Evolutionary conservation across 306 rosid species (phyloP).

Genomic region (Ochetophila trinervis): DNA sequence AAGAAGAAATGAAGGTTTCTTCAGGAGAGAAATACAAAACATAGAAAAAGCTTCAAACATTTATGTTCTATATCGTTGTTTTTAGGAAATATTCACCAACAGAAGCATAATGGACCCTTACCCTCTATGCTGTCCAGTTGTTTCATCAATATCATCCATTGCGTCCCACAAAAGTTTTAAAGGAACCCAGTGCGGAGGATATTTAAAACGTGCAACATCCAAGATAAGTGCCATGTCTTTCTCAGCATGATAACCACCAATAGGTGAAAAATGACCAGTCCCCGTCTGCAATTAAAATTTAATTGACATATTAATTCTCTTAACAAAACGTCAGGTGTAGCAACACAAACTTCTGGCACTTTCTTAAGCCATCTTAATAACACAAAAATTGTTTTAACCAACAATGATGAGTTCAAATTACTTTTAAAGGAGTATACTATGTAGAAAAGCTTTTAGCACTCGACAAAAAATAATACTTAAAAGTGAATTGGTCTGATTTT

Average conservation of each 20-base stretch:
- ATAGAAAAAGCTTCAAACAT: neutral
- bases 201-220: conserved; percentile 95
- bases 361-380: neutral
- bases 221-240: conserved; percentile 84
- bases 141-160: conserved; percentile 60
- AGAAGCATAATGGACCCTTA: conserved; percentile 24
- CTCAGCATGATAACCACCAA: conserved; percentile 85
- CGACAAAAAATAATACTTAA: too few species aligned
- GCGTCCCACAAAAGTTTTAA: conserved; percentile 84
- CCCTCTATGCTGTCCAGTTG: conserved; percentile 75
- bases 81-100: neutral
- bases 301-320: conserved; percentile 9
- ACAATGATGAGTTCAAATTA: too few species aligned
- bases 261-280: conserved; percentile 94
- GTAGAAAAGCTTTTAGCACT: too few species aligned
- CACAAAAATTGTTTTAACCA: neutral
- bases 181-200: conserved; percentile 99
- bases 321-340: neutral
- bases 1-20: neutral
- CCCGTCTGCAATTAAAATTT: conserved; percentile 59
- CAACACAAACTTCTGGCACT: neutral
- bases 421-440: too few species aligned
- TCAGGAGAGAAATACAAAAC: neutral
- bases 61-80: neutral
- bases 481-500: too few species aligned